Evolutionary conservation across 345 rosid genomes (phyloP).

Genomic region (Aegle marmelos): DNA sequence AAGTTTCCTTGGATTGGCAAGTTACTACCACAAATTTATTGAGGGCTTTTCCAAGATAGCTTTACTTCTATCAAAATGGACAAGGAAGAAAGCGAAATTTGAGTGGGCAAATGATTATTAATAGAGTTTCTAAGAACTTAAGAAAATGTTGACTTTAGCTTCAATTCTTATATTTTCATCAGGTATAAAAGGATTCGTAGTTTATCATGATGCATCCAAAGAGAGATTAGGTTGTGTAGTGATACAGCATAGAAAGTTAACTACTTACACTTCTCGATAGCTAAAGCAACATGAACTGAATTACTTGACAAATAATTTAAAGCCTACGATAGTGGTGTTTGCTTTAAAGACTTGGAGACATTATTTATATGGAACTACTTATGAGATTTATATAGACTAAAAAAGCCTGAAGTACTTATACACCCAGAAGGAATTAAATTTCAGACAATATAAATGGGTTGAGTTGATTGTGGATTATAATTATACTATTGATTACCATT

Average conservation of each 20-base stretch:
- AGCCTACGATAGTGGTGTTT: no score
- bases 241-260: not conserved
- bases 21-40: not conserved
- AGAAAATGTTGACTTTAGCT: not conserved
- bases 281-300: not conserved
- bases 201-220: no score
- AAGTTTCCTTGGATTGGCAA: not conserved
- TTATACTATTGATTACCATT: no score
- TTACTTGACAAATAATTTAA: no score
- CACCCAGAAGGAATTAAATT: no score
- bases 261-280: not conserved
- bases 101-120: not conserved
- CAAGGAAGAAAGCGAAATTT: not conserved
- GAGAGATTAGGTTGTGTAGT: not conserved
- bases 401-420: not conserved
- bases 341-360: not conserved
- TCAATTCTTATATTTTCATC: not conserved
- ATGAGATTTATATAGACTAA: no score
- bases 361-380: no score
- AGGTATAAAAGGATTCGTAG: accelerated
- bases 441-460: no score
- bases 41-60: not conserved
- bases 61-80: not conserved
- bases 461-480: no score
- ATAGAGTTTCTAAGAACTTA: not conserved